Evolutionary conservation across 176 grass and related monocot genomes (phyloP), one percentile per base, ranked within the genome.

Genomic region (Avena sativa): DNA sequence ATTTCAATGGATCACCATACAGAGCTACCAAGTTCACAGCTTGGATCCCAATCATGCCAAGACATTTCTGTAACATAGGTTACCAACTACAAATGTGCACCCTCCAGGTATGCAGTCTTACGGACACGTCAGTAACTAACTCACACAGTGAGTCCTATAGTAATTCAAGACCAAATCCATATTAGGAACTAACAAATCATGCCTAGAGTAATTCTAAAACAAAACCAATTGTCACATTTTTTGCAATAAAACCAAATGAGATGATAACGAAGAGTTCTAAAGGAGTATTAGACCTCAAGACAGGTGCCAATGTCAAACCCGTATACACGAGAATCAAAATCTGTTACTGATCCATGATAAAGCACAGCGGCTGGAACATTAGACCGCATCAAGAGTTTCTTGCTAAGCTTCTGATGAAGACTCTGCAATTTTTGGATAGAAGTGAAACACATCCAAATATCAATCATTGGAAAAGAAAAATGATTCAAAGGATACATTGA

Each of bases 291-390:
- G 90, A 98, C 94, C 92, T 96, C 97, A 79, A 98, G 87, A 50
- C 97, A 94, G 78, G 92, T 98, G 58, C 90, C 97, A 71, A 98
- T 93, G 20, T 98, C 92, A 80, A 92, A 84, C 44, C 94, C 91
- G 84, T 86, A 94, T 81, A 98, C 70, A n/a, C 88, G 90, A 84
- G 93, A 89, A 89, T 95, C 96, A 72, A 87, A 94, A 40, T 92
- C 88, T 15, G 77, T 88, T 84, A 98, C 94, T 11, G 96, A 98
- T 92, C 96, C 96, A 85, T 93, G 56, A 81, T 95, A 98, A 52
- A 96, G 90, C 68, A 90, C 80, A 82, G 83, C 87, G 21, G 85
- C 72, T 85, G 72, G 90, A 83, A 94, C 86, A 83, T 46, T 91
- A 66, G 82, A 86, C 1, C 85, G 84, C 44, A 48, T 84, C 26